Base-by-base conservation (phyloP, 441 rosid species). In the Metrosideros polymorpha region DNA sequence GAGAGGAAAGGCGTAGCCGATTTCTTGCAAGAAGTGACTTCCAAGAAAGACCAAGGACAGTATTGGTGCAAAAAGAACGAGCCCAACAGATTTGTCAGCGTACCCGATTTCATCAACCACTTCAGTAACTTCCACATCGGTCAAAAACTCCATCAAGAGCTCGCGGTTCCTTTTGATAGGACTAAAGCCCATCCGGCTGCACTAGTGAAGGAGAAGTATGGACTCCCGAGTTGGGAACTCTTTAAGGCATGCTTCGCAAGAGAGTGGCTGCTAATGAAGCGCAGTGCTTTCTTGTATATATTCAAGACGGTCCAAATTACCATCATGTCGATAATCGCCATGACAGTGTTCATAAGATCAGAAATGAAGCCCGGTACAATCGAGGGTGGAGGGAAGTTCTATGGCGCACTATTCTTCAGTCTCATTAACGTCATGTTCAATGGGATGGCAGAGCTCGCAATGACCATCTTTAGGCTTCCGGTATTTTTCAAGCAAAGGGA, bases 211-310 rank as follows among this genome's bases (percentile, higher is more conserved):
- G n/a, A 71, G n/a, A 71, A 71, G 49, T 71, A 71, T 6, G 79
- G 79, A 39, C 47, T 71, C n/a, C 13, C n/a, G 1, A 71, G n/a
- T 71, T 39, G n/a, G 79, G 79, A 71, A 39, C 79, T 71, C 47
- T 71, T 71, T 39, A 71, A 71, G 79, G 79, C 79, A 22, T 71
- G 84, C 61, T 83, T 83, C 19, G 84, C 84, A 0, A 83, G 84
- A 53, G 84, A 83, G 45, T 83, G 84, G 84, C 59, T 83, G 47
- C 84, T 83, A 53, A 83, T 83, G 84, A 83, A 83, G 63, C 84
- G 84, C 45, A 83, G 63, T 45, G 27, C 84, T 9, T 83, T 83
- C 45, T 13, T 83, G 42, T 83, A 53, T 6, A 83, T 83, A 83
- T 83, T 83, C 84, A 83, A 83, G 59, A 83, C 84, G 19, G 45